These are phyloP conservation scores for Boletellus sp. DNA, from an alignment of 768 basidiomycete genomes.

Conservation along the genomic window DNA sequence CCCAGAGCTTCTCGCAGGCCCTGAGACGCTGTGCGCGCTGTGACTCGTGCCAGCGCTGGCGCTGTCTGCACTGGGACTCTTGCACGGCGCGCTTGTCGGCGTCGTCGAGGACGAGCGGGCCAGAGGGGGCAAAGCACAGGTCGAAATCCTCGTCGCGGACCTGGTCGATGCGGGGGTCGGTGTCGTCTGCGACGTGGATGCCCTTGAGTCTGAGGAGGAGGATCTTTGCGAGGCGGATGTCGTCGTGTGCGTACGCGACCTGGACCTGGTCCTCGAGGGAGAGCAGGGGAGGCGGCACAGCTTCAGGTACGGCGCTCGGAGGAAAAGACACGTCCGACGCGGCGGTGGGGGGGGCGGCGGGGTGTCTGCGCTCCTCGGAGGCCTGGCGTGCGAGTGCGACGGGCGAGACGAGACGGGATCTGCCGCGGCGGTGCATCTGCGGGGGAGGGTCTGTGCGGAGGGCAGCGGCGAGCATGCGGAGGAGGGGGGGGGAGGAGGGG, in stretches of 20 bases:
- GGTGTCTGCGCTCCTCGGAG: slow-evolving; percentile 37
- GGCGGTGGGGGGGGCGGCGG: slow-evolving; percentile 7
- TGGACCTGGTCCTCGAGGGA: slow-evolving; percentile 63
- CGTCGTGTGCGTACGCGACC: slow-evolving; percentile 61
- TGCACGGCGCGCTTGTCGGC: slow-evolving; percentile 37
- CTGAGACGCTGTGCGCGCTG: slow-evolving; percentile 39
- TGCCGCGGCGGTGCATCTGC: slow-evolving; percentile 34
- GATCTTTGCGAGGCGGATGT: slow-evolving; percentile 63
- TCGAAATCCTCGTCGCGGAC: slow-evolving; percentile 51
- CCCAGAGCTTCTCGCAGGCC: slow-evolving; percentile 48
- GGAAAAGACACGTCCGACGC: no score
- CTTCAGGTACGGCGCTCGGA: no score
- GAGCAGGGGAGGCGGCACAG: slow-evolving; percentile 3
- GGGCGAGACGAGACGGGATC: slow-evolving; percentile 40
- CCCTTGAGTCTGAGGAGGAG: slow-evolving; percentile 60
- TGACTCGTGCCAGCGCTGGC: slow-evolving; percentile 32
- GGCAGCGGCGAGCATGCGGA: no score
- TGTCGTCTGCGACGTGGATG: slow-evolving; percentile 53
- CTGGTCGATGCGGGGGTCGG: slow-evolving; percentile 60
- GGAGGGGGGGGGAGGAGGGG: slow-evolving; percentile 1
- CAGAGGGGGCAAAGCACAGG: slow-evolving; percentile 36
- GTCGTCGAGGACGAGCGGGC: slow-evolving; percentile 40
- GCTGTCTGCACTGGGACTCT: slow-evolving; percentile 33
- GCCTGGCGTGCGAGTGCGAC: slow-evolving; percentile 43
- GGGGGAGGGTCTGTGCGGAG: no score